phyloP scores from a whole-genome alignment of 352 stramenopile genomes.

The Pythium angustatum region DNA sequence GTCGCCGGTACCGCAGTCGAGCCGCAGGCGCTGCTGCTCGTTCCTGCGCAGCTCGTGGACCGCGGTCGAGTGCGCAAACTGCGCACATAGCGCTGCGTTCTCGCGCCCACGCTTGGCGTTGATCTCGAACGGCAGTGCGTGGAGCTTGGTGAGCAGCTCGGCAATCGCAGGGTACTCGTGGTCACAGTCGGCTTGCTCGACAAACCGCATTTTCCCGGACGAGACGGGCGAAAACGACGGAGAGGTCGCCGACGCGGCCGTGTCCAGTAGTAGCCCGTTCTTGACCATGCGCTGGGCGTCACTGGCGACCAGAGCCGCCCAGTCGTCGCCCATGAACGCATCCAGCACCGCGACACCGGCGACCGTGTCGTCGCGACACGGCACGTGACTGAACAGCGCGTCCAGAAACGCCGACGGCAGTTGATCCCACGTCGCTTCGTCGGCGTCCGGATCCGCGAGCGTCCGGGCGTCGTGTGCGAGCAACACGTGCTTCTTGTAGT shows the following conservation, averaged over 20 bases:
- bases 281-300: constrained; percentile 70
- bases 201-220: constrained; percentile 64
- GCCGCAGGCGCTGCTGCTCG: constrained; percentile 51
- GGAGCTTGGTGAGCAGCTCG: constrained; percentile 75
- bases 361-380: background rate
- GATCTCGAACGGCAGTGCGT: constrained; percentile 80
- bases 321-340: constrained; percentile 82
- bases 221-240: no score
- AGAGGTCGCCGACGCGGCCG: background rate
- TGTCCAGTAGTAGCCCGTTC: constrained; percentile 48
- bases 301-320: constrained; percentile 55
- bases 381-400: constrained; percentile 31
- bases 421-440: constrained; percentile 68
- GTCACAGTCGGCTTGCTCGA: constrained; percentile 57
- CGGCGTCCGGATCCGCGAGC: constrained; percentile 55
- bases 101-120: constrained; percentile 65
- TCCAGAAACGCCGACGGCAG: constrained; percentile 54
- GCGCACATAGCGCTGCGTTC: constrained; percentile 52
- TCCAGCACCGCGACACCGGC: constrained; percentile 59
- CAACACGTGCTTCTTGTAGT: constrained; percentile 76
- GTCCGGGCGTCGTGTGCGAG: constrained; percentile 65
- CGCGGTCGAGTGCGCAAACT: constrained; percentile 66
- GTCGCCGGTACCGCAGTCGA: constrained; percentile 68
- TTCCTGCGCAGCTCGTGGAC: constrained; percentile 47
- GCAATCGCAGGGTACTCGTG: constrained; percentile 64